A percentile compares a stretch with the other conserved stretches of the same genome.
Conservation (phyloP, 1,284 basidiomycete genomes). For the Marasmius tenuissimus region DNA sequence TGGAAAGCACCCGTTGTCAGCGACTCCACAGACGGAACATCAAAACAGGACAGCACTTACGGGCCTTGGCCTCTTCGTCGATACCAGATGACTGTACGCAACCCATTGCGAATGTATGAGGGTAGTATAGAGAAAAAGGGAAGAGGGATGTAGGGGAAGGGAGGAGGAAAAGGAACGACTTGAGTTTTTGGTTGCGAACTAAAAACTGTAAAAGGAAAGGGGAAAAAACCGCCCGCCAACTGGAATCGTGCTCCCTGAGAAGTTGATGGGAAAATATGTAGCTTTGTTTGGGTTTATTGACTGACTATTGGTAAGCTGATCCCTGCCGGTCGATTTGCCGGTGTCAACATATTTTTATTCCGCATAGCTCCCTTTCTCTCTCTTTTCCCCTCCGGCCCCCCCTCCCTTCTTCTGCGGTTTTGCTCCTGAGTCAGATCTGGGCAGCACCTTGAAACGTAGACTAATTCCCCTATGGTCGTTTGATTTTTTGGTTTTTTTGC, state of each 20-base stretch:
- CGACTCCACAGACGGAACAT: slow-evolving; percentile 2
- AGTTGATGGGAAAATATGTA: slow-evolving; percentile 7
- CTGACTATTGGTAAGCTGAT: not conserved
- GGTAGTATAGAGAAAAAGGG: not conserved
- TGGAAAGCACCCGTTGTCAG: slow-evolving; percentile 26
- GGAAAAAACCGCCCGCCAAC: slow-evolving; percentile 4
- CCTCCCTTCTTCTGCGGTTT: too few species aligned
- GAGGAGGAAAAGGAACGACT: slow-evolving; percentile 8
- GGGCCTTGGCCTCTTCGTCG: slow-evolving; percentile 80
- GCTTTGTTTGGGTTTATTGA: slow-evolving; percentile 1
- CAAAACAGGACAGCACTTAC: slow-evolving; percentile 46
- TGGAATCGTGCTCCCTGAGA: not conserved
- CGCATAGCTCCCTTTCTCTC: too few species aligned
- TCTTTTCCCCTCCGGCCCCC: too few species aligned
- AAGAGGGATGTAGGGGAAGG: not conserved
- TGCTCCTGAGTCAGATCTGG: too few species aligned
- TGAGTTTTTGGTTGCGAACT: not conserved
- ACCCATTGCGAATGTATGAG: slow-evolving; percentile 52
- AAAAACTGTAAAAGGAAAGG: not conserved
- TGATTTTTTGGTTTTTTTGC: too few species aligned
- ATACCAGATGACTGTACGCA: slow-evolving; percentile 70
- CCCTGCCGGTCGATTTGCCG: too few species aligned
- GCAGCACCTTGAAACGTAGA: too few species aligned
- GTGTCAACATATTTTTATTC: too few species aligned
- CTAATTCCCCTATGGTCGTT: too few species aligned